phyloP scores from a whole-genome alignment of 371 early-diverging fungal species.

The Mucor irregularis region DNA sequence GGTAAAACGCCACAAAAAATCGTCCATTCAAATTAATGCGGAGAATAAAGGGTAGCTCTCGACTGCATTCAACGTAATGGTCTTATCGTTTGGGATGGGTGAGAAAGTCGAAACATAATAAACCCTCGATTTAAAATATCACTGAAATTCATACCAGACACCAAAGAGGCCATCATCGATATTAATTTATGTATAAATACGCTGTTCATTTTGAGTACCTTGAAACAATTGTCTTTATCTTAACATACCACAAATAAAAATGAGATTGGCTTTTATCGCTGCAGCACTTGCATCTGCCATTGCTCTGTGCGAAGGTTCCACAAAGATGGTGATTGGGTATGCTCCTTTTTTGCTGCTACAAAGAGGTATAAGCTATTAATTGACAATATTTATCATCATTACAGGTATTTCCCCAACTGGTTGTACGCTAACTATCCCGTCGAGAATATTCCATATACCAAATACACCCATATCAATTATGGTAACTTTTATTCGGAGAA shows the following conservation, averaged over 20 bases:
- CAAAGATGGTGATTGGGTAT: constrained; percentile 40
- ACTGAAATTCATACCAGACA: constrained; percentile 22
- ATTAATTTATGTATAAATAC: neutral
- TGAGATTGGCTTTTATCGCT: constrained; percentile 25
- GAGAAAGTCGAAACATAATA: too few species aligned
- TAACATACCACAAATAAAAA: neutral
- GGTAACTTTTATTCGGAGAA: too few species aligned
- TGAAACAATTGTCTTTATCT: neutral
- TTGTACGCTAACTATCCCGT: constrained; percentile 51
- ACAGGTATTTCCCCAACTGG: constrained; percentile 65
- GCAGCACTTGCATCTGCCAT: constrained; percentile 20
- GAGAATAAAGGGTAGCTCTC: too few species aligned
- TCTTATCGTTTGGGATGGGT: too few species aligned
- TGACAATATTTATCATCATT: too few species aligned
- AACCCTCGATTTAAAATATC: constrained; percentile 18
- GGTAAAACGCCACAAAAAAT: constrained; percentile 7
- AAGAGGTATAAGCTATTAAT: too few species aligned
- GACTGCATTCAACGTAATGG: too few species aligned
- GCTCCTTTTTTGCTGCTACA: too few species aligned
- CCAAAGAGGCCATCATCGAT: too few species aligned
- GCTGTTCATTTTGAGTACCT: neutral
- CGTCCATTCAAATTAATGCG: neutral
- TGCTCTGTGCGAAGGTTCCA: constrained; percentile 27
- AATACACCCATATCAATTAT: constrained; percentile 69
- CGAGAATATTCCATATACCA: constrained; percentile 43